Conservation (phyloP, 2,329 filamentous ascomycete species). For the Microdochium nivale region DNA sequence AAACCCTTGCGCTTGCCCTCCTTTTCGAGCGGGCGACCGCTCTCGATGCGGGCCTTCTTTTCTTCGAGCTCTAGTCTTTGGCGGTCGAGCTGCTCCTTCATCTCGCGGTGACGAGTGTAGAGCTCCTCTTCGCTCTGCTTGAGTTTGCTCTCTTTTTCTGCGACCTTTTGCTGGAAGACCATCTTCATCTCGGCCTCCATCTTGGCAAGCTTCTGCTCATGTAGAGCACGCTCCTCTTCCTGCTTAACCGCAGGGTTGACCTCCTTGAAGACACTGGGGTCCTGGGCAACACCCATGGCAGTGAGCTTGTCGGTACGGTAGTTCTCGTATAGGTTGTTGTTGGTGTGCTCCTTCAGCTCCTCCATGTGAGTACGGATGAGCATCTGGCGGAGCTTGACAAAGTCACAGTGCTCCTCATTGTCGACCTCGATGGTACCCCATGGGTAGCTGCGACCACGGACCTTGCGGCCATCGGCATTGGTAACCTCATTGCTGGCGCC, state of each 20-base stretch:
- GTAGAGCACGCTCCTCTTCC: slow-evolving; percentile 93
- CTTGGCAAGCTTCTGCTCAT: slow-evolving; percentile 99
- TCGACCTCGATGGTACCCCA: slow-evolving; percentile 99
- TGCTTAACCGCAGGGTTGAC: slow-evolving; percentile 99
- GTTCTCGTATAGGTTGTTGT: slow-evolving; percentile 98
- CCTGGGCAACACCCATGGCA: slow-evolving; percentile 95
- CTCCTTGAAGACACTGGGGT: slow-evolving; percentile 99
- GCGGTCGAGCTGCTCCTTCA: slow-evolving; percentile 98
- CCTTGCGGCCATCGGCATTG: slow-evolving; percentile 85
- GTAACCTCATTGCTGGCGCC: slow-evolving; percentile 93
- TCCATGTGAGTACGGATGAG: slow-evolving; percentile 99
- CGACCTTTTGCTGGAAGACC: slow-evolving; percentile 99
- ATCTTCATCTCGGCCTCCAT: slow-evolving; percentile 99
- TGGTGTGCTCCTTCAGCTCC: slow-evolving; percentile 99
- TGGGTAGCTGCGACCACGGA: slow-evolving; percentile 91
- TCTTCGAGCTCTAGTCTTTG: slow-evolving; percentile 94
- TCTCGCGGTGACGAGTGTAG: slow-evolving; percentile 95
- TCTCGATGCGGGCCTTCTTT: slow-evolving; percentile 95
- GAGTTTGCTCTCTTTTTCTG: slow-evolving; percentile 98
- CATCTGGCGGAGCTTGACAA: slow-evolving; percentile 99
- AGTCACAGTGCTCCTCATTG: slow-evolving; percentile 99
- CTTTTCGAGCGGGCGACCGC: slow-evolving; percentile 90
- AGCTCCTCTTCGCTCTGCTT: slow-evolving; percentile 99
- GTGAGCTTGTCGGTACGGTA: slow-evolving; percentile 99
- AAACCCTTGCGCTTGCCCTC: slow-evolving; percentile 99